These are phyloP conservation scores for Coemansia sp. DNA, from an alignment of 192 early-diverging fungal species.

Conservation along the genomic window DNA sequence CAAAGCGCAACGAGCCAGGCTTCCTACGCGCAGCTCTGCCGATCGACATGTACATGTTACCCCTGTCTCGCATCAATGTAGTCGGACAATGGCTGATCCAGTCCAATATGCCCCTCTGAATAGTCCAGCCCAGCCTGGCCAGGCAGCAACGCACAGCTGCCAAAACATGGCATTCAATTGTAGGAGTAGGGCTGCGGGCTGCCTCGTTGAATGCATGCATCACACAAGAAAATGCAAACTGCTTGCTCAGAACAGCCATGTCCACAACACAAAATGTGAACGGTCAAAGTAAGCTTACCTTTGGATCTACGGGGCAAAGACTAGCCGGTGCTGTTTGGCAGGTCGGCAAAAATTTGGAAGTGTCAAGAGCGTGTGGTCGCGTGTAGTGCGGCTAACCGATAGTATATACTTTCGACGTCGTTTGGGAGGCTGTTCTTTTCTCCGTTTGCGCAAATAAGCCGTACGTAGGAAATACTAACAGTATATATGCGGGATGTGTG, in stretches of 20 bases:
- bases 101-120: background rate
- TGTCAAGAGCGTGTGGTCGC: background rate
- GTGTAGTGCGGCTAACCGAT: background rate
- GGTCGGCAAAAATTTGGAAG: background rate
- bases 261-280: background rate
- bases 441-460: background rate
- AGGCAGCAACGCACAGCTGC: background rate
- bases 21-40: background rate
- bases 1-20: background rate
- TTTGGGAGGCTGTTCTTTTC: background rate
- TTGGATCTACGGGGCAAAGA: background rate
- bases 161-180: background rate
- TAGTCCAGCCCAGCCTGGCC: background rate
- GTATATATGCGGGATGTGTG: background rate
- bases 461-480: conserved; percentile 1
- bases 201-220: background rate
- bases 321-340: background rate
- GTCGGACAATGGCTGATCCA: background rate
- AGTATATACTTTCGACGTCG: background rate
- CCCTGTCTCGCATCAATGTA: background rate
- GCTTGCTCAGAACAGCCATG: background rate
- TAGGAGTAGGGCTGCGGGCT: conserved; percentile 2
- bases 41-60: background rate
- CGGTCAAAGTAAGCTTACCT: background rate
- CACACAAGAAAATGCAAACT: background rate